Percentiles rank a stretch among this genome's conserved stretches.
Evolutionary conservation across 108 stramenopile species (phyloP).

Genomic region (Skeletonema grethae): DNA sequence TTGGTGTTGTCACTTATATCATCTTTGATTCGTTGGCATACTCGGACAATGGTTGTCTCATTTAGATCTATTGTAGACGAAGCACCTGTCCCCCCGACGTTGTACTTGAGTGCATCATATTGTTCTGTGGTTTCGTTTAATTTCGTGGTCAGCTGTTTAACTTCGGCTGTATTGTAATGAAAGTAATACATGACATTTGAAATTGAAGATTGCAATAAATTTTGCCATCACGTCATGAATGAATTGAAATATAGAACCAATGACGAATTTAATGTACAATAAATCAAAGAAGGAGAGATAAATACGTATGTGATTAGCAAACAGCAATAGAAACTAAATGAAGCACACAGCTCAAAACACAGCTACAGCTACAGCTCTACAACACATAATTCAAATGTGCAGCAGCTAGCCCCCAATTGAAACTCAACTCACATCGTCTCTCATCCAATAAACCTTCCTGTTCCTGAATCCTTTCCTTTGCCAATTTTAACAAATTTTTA

Average conservation of each 20-base stretch:
- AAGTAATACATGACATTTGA: no score
- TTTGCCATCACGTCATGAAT: neutral
- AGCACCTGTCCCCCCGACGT: conserved; percentile 5
- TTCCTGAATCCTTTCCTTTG: conserved; percentile 85
- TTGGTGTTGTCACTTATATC: conserved; percentile 29
- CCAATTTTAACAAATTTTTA: conserved; percentile 86
- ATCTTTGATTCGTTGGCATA: conserved; percentile 70
- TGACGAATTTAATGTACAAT: neutral
- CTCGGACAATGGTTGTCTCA: conserved; percentile 62
- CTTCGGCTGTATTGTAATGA: conserved; percentile 22
- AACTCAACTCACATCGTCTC: conserved; percentile 42
- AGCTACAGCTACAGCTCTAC: neutral
- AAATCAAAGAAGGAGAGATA: neutral
- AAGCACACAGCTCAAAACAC: neutral
- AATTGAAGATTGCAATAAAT: neutral
- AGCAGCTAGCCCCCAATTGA: conserved; percentile 6
- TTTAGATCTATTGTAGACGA: conserved; percentile 17
- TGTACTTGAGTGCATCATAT: conserved; percentile 25
- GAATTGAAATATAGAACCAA: neutral
- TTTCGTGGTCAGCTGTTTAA: conserved; percentile 27
- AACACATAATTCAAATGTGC: neutral
- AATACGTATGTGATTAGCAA: neutral
- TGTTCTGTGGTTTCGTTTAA: conserved; percentile 42
- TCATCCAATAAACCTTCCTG: conserved; percentile 79
- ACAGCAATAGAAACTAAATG: neutral